phyloP scores from a whole-genome alignment of 1,284 basidiomycete genomes.

The Inonotus hispidus region DNA sequence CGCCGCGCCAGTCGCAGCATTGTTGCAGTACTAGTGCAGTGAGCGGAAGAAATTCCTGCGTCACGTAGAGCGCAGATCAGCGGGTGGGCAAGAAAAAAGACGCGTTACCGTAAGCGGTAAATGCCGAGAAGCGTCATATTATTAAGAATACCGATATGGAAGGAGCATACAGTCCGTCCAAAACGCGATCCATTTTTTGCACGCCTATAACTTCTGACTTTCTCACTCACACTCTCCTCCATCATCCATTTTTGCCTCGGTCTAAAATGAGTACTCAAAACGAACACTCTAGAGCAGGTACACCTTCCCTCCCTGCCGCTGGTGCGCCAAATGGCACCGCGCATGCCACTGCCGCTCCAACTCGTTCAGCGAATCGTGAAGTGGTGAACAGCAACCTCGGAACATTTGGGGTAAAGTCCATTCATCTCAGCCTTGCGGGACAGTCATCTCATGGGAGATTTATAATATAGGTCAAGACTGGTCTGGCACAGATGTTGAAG shows the following conservation, averaged over 20 bases:
- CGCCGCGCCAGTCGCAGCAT: conserved; percentile 9
- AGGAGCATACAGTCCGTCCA: background rate
- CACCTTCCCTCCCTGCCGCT: background rate
- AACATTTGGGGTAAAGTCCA: conserved; percentile 68
- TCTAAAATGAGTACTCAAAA: background rate
- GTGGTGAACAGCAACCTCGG: conserved; percentile 59
- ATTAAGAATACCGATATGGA: background rate
- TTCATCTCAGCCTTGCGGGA: background rate
- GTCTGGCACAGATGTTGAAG: conserved; percentile 93
- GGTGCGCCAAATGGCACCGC: background rate
- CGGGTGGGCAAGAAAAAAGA: background rate
- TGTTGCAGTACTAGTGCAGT: no score
- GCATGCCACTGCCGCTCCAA: conserved; percentile 1
- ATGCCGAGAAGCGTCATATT: background rate
- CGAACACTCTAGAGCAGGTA: background rate
- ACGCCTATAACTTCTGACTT: background rate
- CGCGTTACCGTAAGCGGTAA: background rate
- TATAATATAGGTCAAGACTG: conserved; percentile 74
- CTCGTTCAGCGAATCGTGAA: background rate
- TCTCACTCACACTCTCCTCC: background rate
- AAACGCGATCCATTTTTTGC: background rate
- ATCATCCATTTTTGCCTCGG: background rate
- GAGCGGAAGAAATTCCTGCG: background rate
- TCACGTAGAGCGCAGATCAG: background rate
- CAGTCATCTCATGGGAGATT: background rate